phyloP scores from a whole-genome alignment of 306 rosid genomes.

The Arachis hypogaea region DNA sequence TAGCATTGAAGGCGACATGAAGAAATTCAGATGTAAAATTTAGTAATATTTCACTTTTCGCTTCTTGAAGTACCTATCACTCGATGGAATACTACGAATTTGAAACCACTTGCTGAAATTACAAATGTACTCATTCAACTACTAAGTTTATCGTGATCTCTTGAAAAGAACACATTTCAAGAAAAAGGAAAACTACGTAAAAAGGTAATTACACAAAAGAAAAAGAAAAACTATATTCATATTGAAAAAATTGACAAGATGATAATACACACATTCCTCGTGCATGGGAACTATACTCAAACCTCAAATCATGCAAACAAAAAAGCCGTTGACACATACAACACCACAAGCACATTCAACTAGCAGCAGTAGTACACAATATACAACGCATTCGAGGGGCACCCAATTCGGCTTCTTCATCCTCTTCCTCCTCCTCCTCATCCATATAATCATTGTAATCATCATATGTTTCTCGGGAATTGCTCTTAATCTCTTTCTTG shows the following conservation, averaged over 20 bases:
- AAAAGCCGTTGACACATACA: slow-evolving; percentile 27
- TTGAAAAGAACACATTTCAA: too few relatives aligned
- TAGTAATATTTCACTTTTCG: not conserved
- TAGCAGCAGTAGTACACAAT: slow-evolving; percentile 90
- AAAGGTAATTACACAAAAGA: too few relatives aligned
- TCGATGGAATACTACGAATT: not conserved
- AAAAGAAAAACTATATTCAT: not conserved
- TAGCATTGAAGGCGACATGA: too few relatives aligned
- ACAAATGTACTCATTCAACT: too few relatives aligned
- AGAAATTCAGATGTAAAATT: not conserved
- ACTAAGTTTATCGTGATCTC: too few relatives aligned
- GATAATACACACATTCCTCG: slow-evolving; percentile 30
- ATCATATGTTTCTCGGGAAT: slow-evolving; percentile 46
- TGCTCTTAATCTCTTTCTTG: slow-evolving; percentile 40
- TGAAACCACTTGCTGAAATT: too few relatives aligned
- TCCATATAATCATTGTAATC: slow-evolving; percentile 56
- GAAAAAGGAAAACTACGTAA: too few relatives aligned
- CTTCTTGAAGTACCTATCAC: not conserved
- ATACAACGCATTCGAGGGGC: slow-evolving; percentile 84
- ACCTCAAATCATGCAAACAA: slow-evolving; percentile 39
- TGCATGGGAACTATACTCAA: slow-evolving; percentile 41
- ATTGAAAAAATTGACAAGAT: not conserved
- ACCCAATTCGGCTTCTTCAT: slow-evolving; percentile 45
- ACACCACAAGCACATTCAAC: slow-evolving; percentile 46
- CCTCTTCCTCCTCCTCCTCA: slow-evolving; percentile 42